Evolutionary conservation across 1,284 basidiomycete genomes (phyloP).

Genomic region (Leccinum solheimii): DNA sequence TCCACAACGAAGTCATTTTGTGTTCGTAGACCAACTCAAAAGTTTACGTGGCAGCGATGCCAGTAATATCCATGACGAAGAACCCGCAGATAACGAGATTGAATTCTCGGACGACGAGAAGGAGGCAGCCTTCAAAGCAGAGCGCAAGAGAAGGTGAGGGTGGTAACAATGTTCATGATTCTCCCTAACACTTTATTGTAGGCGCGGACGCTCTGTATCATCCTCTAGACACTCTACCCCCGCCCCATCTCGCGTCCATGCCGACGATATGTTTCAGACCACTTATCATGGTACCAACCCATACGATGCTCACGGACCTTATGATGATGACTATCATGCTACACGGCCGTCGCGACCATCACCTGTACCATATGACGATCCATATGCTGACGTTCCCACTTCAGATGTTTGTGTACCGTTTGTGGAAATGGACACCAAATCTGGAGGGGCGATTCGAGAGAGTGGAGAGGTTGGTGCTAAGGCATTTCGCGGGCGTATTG

Average conservation of each 20-base stretch:
- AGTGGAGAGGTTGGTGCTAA: constrained; percentile 9
- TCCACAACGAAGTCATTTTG: constrained; percentile 73
- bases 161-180: constrained; percentile 1
- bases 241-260: constrained; percentile 50
- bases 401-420: constrained; percentile 12
- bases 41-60: constrained; percentile 81
- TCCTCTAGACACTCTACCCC: constrained; percentile 59
- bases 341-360: constrained; percentile 55
- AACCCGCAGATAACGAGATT: constrained; percentile 80
- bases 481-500: constrained; percentile 36
- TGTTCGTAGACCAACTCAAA: constrained; percentile 70
- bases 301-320: constrained; percentile 62
- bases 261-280: constrained; percentile 52
- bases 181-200: constrained; percentile 27
- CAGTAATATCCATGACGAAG: constrained; percentile 90
- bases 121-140: constrained; percentile 68
- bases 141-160: constrained; percentile 54
- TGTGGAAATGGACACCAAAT: constrained; percentile 4
- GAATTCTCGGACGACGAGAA: constrained; percentile 92
- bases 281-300: constrained; percentile 53
- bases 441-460: constrained; percentile 26
- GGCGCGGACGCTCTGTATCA: constrained; percentile 51
- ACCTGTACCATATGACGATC: constrained; percentile 74
- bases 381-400: constrained; percentile 59
- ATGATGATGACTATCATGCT: constrained; percentile 58